Conservation (phyloP, 768 basidiomycete species). For the Mrakia blollopis region DNA sequence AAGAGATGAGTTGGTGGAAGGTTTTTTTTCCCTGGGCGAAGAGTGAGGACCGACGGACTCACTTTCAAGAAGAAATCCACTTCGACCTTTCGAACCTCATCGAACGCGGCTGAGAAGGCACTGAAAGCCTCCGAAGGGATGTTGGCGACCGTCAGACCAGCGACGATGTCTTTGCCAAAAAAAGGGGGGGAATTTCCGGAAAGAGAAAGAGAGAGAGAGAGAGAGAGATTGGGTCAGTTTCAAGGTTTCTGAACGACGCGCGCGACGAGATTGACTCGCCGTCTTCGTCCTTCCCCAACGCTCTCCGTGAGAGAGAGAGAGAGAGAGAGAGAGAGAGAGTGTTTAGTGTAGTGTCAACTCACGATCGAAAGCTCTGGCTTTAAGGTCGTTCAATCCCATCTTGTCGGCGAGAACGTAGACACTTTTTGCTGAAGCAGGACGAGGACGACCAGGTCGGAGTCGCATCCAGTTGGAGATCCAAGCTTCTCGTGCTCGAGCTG, state of each 20-base stretch:
- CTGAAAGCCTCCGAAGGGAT: conserved; percentile 83
- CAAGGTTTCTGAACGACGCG: no score
- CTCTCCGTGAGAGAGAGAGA: no score
- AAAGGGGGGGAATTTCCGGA: no score
- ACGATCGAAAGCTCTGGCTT: conserved; percentile 24
- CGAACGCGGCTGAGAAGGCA: conserved; percentile 73
- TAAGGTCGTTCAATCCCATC: conserved; percentile 26
- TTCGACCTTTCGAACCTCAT: conserved; percentile 67
- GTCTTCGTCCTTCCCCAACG: no score
- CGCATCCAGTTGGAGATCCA: conserved; percentile 24
- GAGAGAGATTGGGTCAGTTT: no score
- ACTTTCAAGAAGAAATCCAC: conserved; percentile 36
- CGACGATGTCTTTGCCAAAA: conserved; percentile 68
- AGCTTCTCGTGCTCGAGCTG: conserved; percentile 1
- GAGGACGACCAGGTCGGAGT: conserved; percentile 6
- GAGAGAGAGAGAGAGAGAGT: no score
- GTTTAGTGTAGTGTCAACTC: no score
- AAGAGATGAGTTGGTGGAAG: not conserved
- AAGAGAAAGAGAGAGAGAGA: no score
- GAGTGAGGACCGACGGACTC: conserved; percentile 9
- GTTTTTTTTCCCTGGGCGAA: no score
- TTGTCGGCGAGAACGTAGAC: conserved; percentile 30
- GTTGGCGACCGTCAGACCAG: conserved; percentile 69
- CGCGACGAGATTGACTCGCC: no score
- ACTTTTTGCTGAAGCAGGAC: conserved; percentile 25